phyloP scores from a whole-genome alignment of 2,329 filamentous ascomycete species.

The Ascochyta fabae region DNA sequence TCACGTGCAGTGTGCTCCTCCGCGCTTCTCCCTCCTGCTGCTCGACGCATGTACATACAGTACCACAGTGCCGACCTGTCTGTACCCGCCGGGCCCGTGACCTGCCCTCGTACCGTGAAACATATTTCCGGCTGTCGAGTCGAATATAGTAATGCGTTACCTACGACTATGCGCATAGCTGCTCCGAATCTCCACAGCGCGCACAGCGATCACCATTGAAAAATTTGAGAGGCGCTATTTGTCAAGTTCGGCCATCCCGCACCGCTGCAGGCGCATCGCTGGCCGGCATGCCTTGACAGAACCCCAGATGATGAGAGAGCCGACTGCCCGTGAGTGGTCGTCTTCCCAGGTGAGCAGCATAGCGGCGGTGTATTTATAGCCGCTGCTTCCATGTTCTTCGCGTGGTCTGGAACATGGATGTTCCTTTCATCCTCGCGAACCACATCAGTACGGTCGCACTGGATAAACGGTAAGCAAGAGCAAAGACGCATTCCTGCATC shows the following conservation, averaged over 20 bases:
- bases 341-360: slow-evolving; percentile 1
- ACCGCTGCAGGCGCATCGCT: slow-evolving; percentile 7
- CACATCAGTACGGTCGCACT: neutral
- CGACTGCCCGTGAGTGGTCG: slow-evolving; percentile 7
- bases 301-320: slow-evolving; percentile 8
- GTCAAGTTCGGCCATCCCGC: slow-evolving; percentile 14
- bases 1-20: slow-evolving; percentile 1
- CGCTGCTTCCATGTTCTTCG: slow-evolving; percentile 17
- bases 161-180: slow-evolving; percentile 7
- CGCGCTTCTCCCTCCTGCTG: neutral
- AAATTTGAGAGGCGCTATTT: slow-evolving; percentile 17
- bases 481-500: neutral
- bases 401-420: slow-evolving; percentile 31
- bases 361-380: slow-evolving; percentile 26
- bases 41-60: neutral
- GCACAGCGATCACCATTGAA: slow-evolving; percentile 8
- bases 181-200: slow-evolving; percentile 17
- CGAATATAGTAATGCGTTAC: slow-evolving; percentile 25
- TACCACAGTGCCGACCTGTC: neutral
- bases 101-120: slow-evolving; percentile 19
- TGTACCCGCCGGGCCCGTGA: slow-evolving; percentile 9
- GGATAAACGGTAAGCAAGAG: slow-evolving; percentile 1
- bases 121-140: slow-evolving; percentile 14
- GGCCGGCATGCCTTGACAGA: slow-evolving; percentile 1
- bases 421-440: slow-evolving; percentile 1